Base-by-base conservation (phyloP, 768 basidiomycete genomes). In the Mycena galopus region DNA sequence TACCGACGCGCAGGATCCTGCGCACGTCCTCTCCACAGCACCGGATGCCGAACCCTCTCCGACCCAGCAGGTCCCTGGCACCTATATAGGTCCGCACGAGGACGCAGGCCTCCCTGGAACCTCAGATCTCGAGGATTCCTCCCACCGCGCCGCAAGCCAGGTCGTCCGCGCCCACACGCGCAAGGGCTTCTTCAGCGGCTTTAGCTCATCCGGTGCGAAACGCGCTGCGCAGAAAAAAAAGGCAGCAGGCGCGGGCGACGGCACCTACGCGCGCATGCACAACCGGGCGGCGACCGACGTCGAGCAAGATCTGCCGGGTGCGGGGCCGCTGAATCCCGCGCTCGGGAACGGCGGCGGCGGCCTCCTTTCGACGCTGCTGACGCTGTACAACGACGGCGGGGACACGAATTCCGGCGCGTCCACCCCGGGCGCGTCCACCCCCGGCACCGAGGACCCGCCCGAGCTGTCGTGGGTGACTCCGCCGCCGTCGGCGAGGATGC, bases 291-390 rank as follows among this genome's bases (percentile, higher is more conserved):
- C 4, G 53, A 69, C 68, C 66, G 73, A 79, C 68, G 71, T 73
- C 16, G 81, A 82, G 63, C 74, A 69, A 35, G 65, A 73, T 29
- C 35, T 64, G 27, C 59, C 27, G 8, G 53, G 74, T 67, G 67
- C 66, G 37, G 69, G 51, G 33, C 55, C 78, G 10, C 63, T 65
- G 55, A 69, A 61, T 61, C 76, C 76, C 12, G 67, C 74, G 7
- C 72, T 78, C 5, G 86, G 83, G 0, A n/a, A n/a, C n/a, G 86
- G 84, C 16, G 91, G 84, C 0, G 86, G 85, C 14, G 91, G 93
- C 19, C 88, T 94, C 8, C 84, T 94, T 6, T 90, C 92, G 3
- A 86, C 92, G 1, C 79, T 94, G 47, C 82, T 95, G 55, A 86
- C 91, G 23, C 84, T 94, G 27, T 93, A 94, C 77, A 88, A 84